phyloP scores from a whole-genome alignment of 2,329 filamentous ascomycete genomes.

The Aspergillus aculeatinus region DNA sequence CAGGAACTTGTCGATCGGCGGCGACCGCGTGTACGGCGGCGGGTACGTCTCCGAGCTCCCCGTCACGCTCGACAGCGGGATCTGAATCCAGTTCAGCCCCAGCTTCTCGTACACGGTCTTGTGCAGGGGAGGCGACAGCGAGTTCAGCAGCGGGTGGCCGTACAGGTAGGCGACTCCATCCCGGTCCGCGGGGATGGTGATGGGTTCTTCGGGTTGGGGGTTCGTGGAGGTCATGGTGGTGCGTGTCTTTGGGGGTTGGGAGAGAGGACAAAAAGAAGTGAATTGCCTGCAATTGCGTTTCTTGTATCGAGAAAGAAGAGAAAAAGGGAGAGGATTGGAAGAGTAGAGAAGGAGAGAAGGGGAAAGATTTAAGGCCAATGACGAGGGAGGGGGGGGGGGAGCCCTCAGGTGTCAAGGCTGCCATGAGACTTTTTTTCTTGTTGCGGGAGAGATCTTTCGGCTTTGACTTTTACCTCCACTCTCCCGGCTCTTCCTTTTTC shows the following conservation, averaged over 20 bases:
- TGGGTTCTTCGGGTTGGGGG: slow-evolving; percentile 31
- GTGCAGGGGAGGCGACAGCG: slow-evolving; percentile 56
- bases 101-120: slow-evolving; percentile 54
- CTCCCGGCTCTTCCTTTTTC: slow-evolving; percentile 9
- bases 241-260: not conserved
- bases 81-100: slow-evolving; percentile 54
- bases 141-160: slow-evolving; percentile 57
- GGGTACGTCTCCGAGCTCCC: slow-evolving; percentile 32
- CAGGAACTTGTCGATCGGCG: slow-evolving; percentile 37
- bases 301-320: not conserved
- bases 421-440: not conserved
- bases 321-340: too few relatives aligned
- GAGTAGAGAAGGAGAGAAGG: not conserved
- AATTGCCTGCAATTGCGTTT: too few relatives aligned
- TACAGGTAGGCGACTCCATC: slow-evolving; percentile 57
- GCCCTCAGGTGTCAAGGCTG: not conserved
- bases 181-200: slow-evolving; percentile 34
- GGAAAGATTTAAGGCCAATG: not conserved
- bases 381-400: not conserved
- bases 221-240: slow-evolving; percentile 25
- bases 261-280: not conserved
- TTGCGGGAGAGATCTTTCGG: slow-evolving; percentile 15
- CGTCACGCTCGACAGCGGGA: slow-evolving; percentile 43
- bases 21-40: slow-evolving; percentile 36
- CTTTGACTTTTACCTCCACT: slow-evolving; percentile 2